Percentiles rank a stretch among this genome's conserved stretches.
Evolutionary conservation across 1,139 yeast species (phyloP).

Genomic region (Geotrichum phurueaensis): DNA sequence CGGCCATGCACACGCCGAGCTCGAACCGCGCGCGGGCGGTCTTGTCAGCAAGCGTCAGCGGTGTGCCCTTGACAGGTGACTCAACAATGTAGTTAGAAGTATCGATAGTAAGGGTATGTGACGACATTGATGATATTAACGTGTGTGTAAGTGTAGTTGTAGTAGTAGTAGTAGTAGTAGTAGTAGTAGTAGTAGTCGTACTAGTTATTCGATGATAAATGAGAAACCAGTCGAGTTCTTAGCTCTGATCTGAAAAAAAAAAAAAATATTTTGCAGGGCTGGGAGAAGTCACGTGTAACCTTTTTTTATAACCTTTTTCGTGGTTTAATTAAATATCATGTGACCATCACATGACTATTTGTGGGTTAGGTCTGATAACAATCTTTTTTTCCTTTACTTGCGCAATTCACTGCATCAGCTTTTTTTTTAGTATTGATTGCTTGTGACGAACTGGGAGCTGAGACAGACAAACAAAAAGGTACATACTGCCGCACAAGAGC

Average conservation of each 20-base stretch:
- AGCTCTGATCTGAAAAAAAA: no score
- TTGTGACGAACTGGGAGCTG: no score
- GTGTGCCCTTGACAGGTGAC: slow-evolving; percentile 41
- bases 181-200: no score
- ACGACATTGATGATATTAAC: slow-evolving; percentile 15
- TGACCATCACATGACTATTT: not conserved
- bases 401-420: not conserved
- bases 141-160: slow-evolving; percentile 14
- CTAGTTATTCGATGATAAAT: no score
- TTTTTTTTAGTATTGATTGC: no score
- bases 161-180: not conserved
- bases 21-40: slow-evolving; percentile 68
- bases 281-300: no score
- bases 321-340: not conserved
- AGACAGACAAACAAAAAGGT: no score
- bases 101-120: not conserved
- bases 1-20: slow-evolving; percentile 86
- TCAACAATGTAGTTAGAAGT: slow-evolving; percentile 44
- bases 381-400: not conserved
- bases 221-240: not conserved
- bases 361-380: not conserved
- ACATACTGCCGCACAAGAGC: no score
- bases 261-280: no score
- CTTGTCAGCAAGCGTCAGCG: slow-evolving; percentile 21
- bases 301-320: no score